These are phyloP conservation scores for Boletus sensibilis DNA, from an alignment of 768 basidiomycete species.

Conservation along the genomic window DNA sequence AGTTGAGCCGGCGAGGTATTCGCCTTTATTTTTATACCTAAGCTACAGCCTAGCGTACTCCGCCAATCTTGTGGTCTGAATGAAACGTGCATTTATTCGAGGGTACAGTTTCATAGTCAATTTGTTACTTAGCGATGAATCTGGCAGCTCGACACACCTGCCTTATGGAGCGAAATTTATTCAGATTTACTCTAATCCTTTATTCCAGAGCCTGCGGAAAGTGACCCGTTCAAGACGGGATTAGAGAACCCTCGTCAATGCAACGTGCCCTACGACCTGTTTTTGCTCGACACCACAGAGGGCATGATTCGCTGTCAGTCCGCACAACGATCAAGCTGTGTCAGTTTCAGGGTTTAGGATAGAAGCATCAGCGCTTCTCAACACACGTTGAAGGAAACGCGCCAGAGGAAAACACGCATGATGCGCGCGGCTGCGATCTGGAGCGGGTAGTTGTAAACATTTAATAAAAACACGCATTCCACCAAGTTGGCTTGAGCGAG, in stretches of 20 bases:
- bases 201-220: too few relatives aligned
- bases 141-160: not conserved
- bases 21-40: too few relatives aligned
- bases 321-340: not conserved
- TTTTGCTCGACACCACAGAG: not conserved
- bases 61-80: too few relatives aligned
- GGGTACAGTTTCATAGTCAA: not conserved
- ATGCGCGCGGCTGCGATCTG: conserved; percentile 20
- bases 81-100: not conserved
- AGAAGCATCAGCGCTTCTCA: not conserved
- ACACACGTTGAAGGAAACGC: conserved; percentile 19
- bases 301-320: not conserved
- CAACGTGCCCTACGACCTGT: conserved; percentile 10
- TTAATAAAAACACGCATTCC: not conserved
- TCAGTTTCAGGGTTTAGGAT: conserved; percentile 11
- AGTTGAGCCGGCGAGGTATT: too few relatives aligned
- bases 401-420: conserved; percentile 21
- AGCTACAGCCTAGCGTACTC: too few relatives aligned
- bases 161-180: not conserved
- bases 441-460: not conserved
- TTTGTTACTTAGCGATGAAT: not conserved
- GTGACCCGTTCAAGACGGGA: too few relatives aligned
- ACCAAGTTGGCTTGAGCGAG: not conserved
- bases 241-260: not conserved
- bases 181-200: too few relatives aligned